Conservation (phyloP, 495 filamentous ascomycete species). For the Hypoxylon subgilvum region DNA sequence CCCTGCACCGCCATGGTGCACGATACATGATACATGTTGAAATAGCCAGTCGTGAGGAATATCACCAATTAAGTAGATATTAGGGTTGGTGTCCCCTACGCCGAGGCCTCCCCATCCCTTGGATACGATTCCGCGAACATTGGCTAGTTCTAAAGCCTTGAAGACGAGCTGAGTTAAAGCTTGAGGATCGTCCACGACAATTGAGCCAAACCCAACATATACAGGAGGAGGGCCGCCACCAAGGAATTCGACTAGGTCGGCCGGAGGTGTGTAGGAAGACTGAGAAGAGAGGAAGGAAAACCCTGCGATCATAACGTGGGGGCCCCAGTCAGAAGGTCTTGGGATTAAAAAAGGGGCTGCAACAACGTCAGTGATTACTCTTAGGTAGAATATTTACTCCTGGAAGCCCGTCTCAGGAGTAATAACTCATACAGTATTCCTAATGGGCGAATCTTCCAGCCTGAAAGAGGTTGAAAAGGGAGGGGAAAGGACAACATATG, state of each 20-base stretch:
- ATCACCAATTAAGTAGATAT: conserved; percentile 62
- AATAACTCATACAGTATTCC: no score
- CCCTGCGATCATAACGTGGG: conserved; percentile 64
- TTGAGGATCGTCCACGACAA: conserved; percentile 67
- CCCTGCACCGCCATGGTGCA: conserved; percentile 71
- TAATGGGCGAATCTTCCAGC: no score
- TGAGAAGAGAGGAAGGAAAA: conserved; percentile 64
- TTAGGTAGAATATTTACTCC: no score
- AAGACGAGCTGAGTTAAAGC: conserved; percentile 60
- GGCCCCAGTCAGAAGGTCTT: conserved; percentile 66
- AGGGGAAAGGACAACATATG: no score
- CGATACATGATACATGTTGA: conserved; percentile 63
- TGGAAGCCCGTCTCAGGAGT: no score
- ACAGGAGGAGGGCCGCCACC: conserved; percentile 61
- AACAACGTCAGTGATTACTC: no score
- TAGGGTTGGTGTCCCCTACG: conserved; percentile 47
- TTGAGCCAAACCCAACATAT: conserved; percentile 73
- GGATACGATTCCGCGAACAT: conserved; percentile 65
- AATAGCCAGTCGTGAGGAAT: conserved; percentile 67
- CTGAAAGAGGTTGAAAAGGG: no score
- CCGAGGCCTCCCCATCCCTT: conserved; percentile 68
- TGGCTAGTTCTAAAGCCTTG: conserved; percentile 57
- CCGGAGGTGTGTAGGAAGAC: conserved; percentile 57
- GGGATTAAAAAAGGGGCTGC: no score
- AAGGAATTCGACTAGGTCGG: conserved; percentile 61